These are phyloP conservation scores for Bidens hawaiensis DNA, from an alignment of 140 eudicot genomes.

Conservation along the genomic window DNA sequence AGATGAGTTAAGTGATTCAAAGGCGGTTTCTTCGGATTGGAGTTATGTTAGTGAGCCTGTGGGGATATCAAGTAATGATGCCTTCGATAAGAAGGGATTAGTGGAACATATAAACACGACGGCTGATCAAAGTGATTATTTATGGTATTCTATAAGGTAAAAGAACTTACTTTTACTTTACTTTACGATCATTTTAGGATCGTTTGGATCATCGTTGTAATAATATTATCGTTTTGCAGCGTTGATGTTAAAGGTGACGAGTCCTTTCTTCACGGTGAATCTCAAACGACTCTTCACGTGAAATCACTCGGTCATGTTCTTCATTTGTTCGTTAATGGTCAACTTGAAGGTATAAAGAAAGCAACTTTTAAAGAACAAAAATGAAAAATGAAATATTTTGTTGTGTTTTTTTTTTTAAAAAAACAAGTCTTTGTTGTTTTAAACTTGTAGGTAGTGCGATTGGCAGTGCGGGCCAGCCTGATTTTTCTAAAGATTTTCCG, in stretches of 20 bases:
- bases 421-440: not conserved
- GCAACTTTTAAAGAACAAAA: not conserved
- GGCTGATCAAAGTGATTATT: slow-evolving; percentile 85
- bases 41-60: slow-evolving; percentile 79
- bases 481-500: slow-evolving; percentile 46
- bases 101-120: slow-evolving; percentile 92
- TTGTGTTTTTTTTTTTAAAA: not conserved
- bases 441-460: slow-evolving; percentile 47
- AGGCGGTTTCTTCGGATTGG: slow-evolving; percentile 56
- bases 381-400: not conserved
- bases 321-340: slow-evolving; percentile 66
- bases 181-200: no score
- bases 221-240: slow-evolving; percentile 51
- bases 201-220: no score
- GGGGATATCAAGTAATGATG: slow-evolving; percentile 64
- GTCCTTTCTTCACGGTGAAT: slow-evolving; percentile 65
- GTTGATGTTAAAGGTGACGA: slow-evolving; percentile 50
- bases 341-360: slow-evolving; percentile 64
- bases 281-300: slow-evolving; percentile 66
- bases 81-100: slow-evolving; percentile 56
- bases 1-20: slow-evolving; percentile 37
- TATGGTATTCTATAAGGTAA: slow-evolving; percentile 95
- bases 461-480: slow-evolving; percentile 33
- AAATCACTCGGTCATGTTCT: slow-evolving; percentile 89
- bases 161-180: not conserved